Evolutionary conservation across 805 yeast species (phyloP), one percentile per base, ranked within the genome.

Genomic region (Saccharomyces mikatae): DNA sequence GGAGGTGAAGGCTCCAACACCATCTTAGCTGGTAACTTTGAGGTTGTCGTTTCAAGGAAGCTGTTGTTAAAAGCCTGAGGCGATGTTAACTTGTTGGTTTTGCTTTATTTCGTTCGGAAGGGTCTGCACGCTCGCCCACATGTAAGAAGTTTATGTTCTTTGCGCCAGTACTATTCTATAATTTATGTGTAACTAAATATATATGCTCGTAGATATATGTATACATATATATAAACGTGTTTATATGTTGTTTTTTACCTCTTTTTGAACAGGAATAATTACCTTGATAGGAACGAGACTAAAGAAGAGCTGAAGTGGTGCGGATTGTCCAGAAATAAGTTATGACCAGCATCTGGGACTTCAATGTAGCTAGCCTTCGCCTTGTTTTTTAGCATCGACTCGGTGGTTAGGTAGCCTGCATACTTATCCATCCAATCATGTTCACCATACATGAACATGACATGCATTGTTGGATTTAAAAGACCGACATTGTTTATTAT

Each of bases 341-440:
- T 91, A 66, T 88, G 96, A 0, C 96, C 95, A 8, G 87, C 80
- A 54, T 81, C 73, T 9, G 69, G 66, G 2, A 69, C 61, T 29
- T 67, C 67, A 6, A 53, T 49, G 46, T 61, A 68, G 2, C 52
- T 30, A 6, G 63, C 62, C 27, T 48, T 28, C 22, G 41, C 26
- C 41, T 44, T 47, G 21, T 56, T 54, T 11, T 51, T 36, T 21
- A 54, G 51, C 21, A 62, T 54, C 21, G 53, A 52, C 14, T 62
- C 58, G 9, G 55, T 60, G 58, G 60, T 62, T 49, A 41, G 47
- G 44, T 56, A 61, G 1, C 86, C 86, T 0, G 86, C 85, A 46
- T 73, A 75, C 0, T 76, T 68, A 62, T 82, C 77, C 94, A 86
- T 87, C 76, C 87, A 87, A 64, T 87, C 95, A 58, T 75, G 80